Evolutionary conservation across 306 rosid species (phyloP).

Genomic region (Malus asiatica): DNA sequence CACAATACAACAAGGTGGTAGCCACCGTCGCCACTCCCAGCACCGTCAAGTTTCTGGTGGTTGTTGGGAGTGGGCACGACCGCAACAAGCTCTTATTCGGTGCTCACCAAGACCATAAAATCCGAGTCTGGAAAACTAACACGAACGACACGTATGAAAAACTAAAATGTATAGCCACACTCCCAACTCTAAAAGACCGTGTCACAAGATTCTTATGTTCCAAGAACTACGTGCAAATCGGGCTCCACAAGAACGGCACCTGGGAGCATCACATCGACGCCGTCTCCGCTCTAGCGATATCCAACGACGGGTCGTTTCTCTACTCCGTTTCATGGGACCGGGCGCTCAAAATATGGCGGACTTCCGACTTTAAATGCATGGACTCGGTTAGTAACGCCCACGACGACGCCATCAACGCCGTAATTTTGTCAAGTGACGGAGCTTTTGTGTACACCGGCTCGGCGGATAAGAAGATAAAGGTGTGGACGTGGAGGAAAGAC

Average conservation of each 20-base stretch:
- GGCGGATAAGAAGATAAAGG: slow-evolving; percentile 60
- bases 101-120: slow-evolving; percentile 70
- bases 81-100: slow-evolving; percentile 27
- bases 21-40: slow-evolving; percentile 9
- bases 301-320: slow-evolving; percentile 37
- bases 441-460: slow-evolving; percentile 55
- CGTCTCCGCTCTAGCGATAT: slow-evolving; percentile 49
- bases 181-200: slow-evolving; percentile 53
- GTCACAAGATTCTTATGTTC: slow-evolving; percentile 27
- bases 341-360: slow-evolving; percentile 62
- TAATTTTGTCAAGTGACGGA: slow-evolving; percentile 29
- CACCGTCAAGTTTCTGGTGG: slow-evolving; percentile 37
- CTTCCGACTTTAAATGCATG: slow-evolving; percentile 53
- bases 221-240: slow-evolving; percentile 43
- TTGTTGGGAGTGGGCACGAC: slow-evolving; percentile 17
- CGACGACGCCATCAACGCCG: slow-evolving; percentile 65
- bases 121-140: slow-evolving; percentile 56
- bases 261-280: slow-evolving; percentile 76
- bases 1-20: not conserved
- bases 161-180: slow-evolving; percentile 38
- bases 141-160: not conserved
- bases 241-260: slow-evolving; percentile 56
- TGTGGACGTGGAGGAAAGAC: slow-evolving; percentile 37
- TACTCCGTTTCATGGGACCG: slow-evolving; percentile 81
- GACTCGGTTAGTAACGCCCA: slow-evolving; percentile 53